These are phyloP conservation scores for Citrullus colocynthis DNA, from an alignment of 306 rosid genomes.

Conservation along the genomic window DNA sequence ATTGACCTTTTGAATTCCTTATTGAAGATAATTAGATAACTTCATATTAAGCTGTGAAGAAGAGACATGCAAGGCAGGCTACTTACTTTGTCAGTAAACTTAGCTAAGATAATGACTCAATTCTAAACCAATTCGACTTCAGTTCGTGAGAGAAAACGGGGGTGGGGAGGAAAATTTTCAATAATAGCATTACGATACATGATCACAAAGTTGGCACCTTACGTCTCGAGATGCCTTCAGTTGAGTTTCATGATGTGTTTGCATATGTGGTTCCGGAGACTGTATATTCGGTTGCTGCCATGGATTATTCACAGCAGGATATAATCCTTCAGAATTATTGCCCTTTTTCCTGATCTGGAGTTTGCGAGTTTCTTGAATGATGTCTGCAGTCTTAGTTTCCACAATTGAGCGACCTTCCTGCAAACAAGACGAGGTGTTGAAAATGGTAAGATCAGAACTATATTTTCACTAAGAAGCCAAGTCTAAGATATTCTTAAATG, in stretches of 20 bases:
- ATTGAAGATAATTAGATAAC: background rate
- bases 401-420: conserved; percentile 76
- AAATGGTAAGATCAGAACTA: background rate
- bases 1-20: background rate
- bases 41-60: background rate
- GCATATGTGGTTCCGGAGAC: conserved; percentile 19
- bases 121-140: background rate
- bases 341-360: conserved; percentile 57
- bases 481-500: background rate
- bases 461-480: background rate
- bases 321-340: conserved; percentile 24
- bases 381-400: conserved; percentile 77
- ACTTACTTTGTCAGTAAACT: background rate
- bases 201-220: conserved; percentile 82
- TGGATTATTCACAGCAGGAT: conserved; percentile 26
- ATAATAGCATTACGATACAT: conserved; percentile 28
- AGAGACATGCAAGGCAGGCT: background rate
- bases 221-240: conserved; percentile 99
- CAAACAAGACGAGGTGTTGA: conserved; percentile 8
- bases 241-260: conserved; percentile 48
- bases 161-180: background rate
- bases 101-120: background rate
- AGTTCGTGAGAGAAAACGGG: background rate
- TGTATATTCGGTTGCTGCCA: conserved; percentile 24
- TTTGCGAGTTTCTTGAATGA: conserved; percentile 42